Conservation (phyloP, 352 stramenopile species). For the Pythium graminicola region DNA sequence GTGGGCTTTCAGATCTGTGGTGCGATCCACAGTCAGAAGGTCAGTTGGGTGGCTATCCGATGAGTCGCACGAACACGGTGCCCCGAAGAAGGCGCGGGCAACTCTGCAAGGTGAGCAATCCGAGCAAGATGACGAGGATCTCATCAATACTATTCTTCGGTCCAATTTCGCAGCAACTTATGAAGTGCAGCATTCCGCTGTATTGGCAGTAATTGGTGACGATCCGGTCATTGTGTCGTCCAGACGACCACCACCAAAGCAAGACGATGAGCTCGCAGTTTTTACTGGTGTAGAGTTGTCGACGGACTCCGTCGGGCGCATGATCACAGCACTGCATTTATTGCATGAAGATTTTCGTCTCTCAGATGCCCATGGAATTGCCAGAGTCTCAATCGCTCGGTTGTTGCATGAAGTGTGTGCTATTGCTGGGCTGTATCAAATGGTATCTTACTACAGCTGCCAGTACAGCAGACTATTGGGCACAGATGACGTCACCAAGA, state of each 20-base stretch:
- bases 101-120: not conserved
- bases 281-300: conserved; percentile 4
- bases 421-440: conserved; percentile 27
- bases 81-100: conserved; percentile 17
- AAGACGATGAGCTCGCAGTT: not conserved
- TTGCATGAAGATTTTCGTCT: conserved; percentile 67
- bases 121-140: not conserved
- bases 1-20: conserved; percentile 6
- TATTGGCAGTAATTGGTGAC: not conserved
- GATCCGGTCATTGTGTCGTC: not conserved
- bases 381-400: conserved; percentile 18
- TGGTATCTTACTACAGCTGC: conserved; percentile 42
- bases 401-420: conserved; percentile 34
- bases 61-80: conserved; percentile 12
- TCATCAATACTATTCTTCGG: conserved; percentile 1
- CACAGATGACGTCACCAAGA: not conserved
- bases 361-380: conserved; percentile 16
- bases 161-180: conserved; percentile 13
- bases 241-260: not conserved
- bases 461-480: conserved; percentile 4
- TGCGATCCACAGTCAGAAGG: not conserved
- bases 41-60: not conserved
- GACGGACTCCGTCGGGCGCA: not conserved
- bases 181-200: not conserved
- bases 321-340: conserved; percentile 41